Conservation (phyloP, 2,329 filamentous ascomycete genomes). For the Talaromyces sp. region DNA sequence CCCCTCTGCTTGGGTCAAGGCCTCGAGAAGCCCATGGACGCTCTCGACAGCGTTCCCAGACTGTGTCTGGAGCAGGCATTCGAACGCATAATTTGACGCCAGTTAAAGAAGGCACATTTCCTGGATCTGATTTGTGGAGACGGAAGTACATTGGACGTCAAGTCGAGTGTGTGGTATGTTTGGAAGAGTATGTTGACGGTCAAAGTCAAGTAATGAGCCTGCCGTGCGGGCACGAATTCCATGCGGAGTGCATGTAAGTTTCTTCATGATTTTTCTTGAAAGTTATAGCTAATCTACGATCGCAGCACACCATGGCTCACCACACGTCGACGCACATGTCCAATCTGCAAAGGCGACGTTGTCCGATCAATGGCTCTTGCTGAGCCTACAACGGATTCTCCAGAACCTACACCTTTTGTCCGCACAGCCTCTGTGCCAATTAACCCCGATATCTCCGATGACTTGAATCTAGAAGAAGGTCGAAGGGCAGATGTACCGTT, state of each 20-base stretch:
- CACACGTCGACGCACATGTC: conserved; percentile 91
- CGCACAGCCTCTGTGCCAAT: conserved; percentile 45
- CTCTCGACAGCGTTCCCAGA: conserved; percentile 38
- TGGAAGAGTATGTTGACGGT: conserved; percentile 94
- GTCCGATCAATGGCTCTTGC: conserved; percentile 60
- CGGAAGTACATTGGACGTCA: conserved; percentile 62
- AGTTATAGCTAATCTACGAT: not conserved
- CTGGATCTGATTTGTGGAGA: conserved; percentile 42
- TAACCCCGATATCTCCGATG: conserved; percentile 42
- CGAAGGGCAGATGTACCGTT: conserved; percentile 32
- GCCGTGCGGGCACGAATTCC: conserved; percentile 96
- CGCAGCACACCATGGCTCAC: conserved; percentile 90
- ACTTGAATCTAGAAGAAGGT: conserved; percentile 44
- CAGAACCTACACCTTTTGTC: conserved; percentile 35
- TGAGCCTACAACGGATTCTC: conserved; percentile 21
- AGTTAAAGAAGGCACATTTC: conserved; percentile 46
- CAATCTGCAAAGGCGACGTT: conserved; percentile 97
- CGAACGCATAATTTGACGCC: conserved; percentile 26
- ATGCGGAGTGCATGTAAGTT: conserved; percentile 94
- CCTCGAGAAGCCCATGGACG: conserved; percentile 27
- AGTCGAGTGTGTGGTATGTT: conserved; percentile 90
- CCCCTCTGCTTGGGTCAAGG: conserved; percentile 62
- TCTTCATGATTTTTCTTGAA: conserved; percentile 28
- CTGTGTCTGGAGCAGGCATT: conserved; percentile 30
- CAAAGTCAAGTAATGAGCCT: conserved; percentile 94